Evolutionary conservation across 805 yeast genomes (phyloP).

Genomic region (Cyberlindnera mycetangii): DNA sequence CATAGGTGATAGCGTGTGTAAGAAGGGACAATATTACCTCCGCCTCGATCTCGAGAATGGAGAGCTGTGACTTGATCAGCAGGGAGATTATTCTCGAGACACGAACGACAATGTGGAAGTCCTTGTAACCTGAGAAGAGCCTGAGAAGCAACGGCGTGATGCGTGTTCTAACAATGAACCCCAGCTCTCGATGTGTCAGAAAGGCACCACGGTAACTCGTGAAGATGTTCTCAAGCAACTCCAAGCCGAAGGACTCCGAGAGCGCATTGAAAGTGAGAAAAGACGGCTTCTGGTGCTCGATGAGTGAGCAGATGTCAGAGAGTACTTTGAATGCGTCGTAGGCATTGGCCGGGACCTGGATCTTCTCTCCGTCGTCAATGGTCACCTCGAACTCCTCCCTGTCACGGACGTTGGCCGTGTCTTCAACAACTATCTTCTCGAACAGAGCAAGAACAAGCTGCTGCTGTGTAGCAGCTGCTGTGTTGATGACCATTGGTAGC

Average conservation of each 20-base stretch:
- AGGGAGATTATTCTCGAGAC: constrained; percentile 69
- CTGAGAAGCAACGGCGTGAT: constrained; percentile 76
- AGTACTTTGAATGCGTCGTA: constrained; percentile 71
- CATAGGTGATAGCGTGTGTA: constrained; percentile 65
- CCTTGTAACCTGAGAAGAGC: constrained; percentile 53
- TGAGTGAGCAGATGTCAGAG: constrained; percentile 66
- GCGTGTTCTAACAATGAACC: constrained; percentile 59
- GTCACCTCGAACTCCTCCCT: constrained; percentile 36
- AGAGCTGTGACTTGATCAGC: constrained; percentile 52
- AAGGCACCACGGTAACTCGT: constrained; percentile 60
- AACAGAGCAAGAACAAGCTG: constrained; percentile 78
- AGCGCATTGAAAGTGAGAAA: constrained; percentile 51
- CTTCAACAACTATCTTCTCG: constrained; percentile 55
- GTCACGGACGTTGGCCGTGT: constrained; percentile 21
- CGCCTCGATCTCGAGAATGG: constrained; percentile 65
- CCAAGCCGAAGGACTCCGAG: constrained; percentile 70
- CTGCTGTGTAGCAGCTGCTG: constrained; percentile 91
- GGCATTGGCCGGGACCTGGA: constrained; percentile 49
- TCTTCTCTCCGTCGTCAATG: constrained; percentile 42
- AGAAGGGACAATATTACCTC: constrained; percentile 77
- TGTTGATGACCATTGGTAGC: constrained; percentile 74
- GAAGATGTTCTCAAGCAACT: constrained; percentile 76
- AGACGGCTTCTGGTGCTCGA: constrained; percentile 53
- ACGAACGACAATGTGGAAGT: constrained; percentile 70
- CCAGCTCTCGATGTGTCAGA: constrained; percentile 57